phyloP scores from a whole-genome alignment of 345 rosid genomes.

The Orychophragmus violaceus region DNA sequence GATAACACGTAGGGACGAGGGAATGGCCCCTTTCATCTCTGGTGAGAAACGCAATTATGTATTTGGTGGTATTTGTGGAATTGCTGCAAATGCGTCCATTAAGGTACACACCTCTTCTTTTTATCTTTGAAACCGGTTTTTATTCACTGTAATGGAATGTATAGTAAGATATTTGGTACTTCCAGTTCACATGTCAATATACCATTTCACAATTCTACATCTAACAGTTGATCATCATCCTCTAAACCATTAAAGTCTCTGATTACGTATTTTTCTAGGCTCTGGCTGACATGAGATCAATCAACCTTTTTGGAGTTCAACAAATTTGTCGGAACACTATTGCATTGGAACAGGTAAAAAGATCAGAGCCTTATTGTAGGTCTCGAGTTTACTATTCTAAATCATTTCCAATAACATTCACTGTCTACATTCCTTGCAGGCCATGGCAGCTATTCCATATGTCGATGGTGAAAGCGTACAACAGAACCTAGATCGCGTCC shows the following conservation, averaged over 20 bases:
- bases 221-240: neutral
- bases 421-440: conserved; percentile 37
- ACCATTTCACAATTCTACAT: neutral
- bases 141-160: neutral
- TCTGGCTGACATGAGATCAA: conserved; percentile 69
- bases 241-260: conserved; percentile 4
- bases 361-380: neutral
- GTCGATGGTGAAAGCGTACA: conserved; percentile 69
- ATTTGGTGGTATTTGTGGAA: conserved; percentile 90
- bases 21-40: conserved; percentile 81
- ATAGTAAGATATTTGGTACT: neutral
- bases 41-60: conserved; percentile 70
- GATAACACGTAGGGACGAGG: conserved; percentile 96
- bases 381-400: neutral
- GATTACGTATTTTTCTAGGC: conserved; percentile 42
- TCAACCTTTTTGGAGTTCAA: conserved; percentile 98
- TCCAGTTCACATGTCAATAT: neutral
- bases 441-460: conserved; percentile 88
- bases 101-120: conserved; percentile 49
- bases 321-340: conserved; percentile 95
- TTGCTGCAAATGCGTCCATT: conserved; percentile 80
- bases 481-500: conserved; percentile 76
- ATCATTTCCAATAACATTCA: neutral
- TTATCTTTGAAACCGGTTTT: neutral
- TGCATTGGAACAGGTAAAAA: conserved; percentile 87